Evolutionary conservation across 1,284 basidiomycete species (phyloP).

Genomic region (Coriolopsis trogii): DNA sequence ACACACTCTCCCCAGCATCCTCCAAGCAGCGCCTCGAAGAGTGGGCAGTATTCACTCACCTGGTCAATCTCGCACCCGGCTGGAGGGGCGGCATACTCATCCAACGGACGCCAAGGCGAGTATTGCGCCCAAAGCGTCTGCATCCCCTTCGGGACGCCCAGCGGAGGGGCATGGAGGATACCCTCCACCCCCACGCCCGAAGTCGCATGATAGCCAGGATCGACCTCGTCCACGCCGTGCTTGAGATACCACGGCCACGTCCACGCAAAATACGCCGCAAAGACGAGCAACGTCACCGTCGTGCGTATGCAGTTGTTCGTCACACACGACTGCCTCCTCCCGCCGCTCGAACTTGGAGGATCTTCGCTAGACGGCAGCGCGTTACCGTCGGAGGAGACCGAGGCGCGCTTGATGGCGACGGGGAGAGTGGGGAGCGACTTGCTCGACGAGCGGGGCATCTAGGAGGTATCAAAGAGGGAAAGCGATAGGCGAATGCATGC

Average conservation of each 20-base stretch:
- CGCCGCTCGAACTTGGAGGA: not conserved
- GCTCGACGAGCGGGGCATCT: constrained; percentile 11
- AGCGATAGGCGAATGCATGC: not conserved
- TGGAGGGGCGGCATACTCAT: constrained; percentile 50
- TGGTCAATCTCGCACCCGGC: constrained; percentile 53
- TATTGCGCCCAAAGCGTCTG: constrained; percentile 56
- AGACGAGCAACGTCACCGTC: constrained; percentile 16
- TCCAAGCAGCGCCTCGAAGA: no score
- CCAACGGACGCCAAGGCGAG: constrained; percentile 56
- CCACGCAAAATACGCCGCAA: constrained; percentile 20
- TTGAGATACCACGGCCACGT: constrained; percentile 16
- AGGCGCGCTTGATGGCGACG: constrained; percentile 4
- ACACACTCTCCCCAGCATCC: no score
- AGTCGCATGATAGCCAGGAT: not conserved
- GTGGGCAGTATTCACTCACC: no score
- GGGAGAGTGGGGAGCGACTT: constrained; percentile 16
- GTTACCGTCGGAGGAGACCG: not conserved
- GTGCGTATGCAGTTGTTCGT: constrained; percentile 19
- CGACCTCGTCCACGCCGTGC: constrained; percentile 4
- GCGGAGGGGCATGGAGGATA: constrained; percentile 13
- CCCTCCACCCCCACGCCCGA: constrained; percentile 3
- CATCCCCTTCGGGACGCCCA: constrained; percentile 28
- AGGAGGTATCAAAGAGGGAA: not conserved
- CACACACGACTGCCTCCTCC: constrained; percentile 4
- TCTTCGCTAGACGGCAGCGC: not conserved